Base-by-base conservation (phyloP, 1,139 yeast species). In the Hansenula sp. region DNA sequence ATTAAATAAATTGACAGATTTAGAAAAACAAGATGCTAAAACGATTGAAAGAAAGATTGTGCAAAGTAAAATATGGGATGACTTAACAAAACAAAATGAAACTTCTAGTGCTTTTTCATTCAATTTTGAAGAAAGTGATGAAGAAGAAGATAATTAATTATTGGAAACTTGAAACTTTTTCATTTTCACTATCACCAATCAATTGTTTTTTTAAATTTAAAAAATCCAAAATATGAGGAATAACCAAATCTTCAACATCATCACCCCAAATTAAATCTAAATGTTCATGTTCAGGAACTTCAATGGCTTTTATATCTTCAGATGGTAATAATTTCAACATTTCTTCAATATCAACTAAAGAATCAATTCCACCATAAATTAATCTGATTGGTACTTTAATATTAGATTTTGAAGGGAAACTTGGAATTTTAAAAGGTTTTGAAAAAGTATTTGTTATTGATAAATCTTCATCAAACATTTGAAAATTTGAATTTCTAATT, bases 261-360 rank as follows among this genome's bases (percentile, higher is more conserved):
- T 70, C 65, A 8, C 96, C 96, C 97, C 97, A 90, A 22, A 90
- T 66, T 51, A 90, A 74, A 58, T 90, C 97, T 45, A 90, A 66
- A 62, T 90, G 97, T 62, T 90, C 97, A 57, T 88, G 73, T 17
- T 53, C 49, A 2, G 51, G 52, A 2, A 65, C 55, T 16, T 56
- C 56, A 18, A 63, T 47, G 21, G 64, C 64, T 34, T 61, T 61
- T 0, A 64, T 63, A 8, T 52, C 51, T 3, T 48, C 51, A 10
- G 37, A 32, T 6, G 69, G 69, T 31, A 65, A 44, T 32, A 63
- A 56, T 18, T 53, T 48, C 38, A 59, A 71, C 84, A 90, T 82
- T 11, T 82, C 79, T 18, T 82, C 73, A 34, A 90, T 87, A 56
- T 90, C 95, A 20, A 90, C 96, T 38, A 90, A 68, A 0, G 95